A percentile compares a stretch with the other conserved stretches of the same genome.
Evolutionary conservation across 2,329 filamentous ascomycete species (phyloP).

Genomic region (Colletotrichum liaoningense): DNA sequence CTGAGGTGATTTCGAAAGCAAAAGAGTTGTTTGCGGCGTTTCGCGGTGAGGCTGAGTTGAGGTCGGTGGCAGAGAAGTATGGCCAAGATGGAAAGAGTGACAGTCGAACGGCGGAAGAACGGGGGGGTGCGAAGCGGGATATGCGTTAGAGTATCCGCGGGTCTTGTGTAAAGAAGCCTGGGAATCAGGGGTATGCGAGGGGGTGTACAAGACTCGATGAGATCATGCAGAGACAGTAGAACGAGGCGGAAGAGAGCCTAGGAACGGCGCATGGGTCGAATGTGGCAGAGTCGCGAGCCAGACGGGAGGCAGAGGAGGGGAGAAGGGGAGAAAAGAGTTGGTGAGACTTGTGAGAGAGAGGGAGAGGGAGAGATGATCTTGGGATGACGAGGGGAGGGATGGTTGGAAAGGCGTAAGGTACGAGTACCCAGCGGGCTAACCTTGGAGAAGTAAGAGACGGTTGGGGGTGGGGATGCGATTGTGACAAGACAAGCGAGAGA

Average conservation of each 20-base stretch:
- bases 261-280: slow-evolving; percentile 9
- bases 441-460: background rate
- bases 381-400: slow-evolving; percentile 24
- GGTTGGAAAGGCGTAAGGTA: slow-evolving; percentile 9
- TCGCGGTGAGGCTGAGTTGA: slow-evolving; percentile 12
- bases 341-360: slow-evolving; percentile 41
- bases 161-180: slow-evolving; percentile 16
- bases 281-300: slow-evolving; percentile 30
- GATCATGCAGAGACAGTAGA: slow-evolving; percentile 12
- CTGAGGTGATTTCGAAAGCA: background rate
- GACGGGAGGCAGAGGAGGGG: background rate
- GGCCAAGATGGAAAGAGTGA: slow-evolving; percentile 19
- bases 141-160: slow-evolving; percentile 24
- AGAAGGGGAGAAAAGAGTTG: slow-evolving; percentile 42
- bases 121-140: slow-evolving; percentile 20
- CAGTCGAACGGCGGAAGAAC: slow-evolving; percentile 9
- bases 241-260: slow-evolving; percentile 24
- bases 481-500: slow-evolving; percentile 16
- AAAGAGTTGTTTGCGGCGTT: slow-evolving; percentile 3
- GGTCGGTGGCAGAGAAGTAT: slow-evolving; percentile 13
- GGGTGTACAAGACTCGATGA: slow-evolving; percentile 11
- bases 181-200: background rate
- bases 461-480: slow-evolving; percentile 19
- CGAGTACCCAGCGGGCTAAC: background rate
- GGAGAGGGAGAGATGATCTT: slow-evolving; percentile 19